Conservation (phyloP, 2,329 filamentous ascomycete genomes). For the Diaporthe sp. region DNA sequence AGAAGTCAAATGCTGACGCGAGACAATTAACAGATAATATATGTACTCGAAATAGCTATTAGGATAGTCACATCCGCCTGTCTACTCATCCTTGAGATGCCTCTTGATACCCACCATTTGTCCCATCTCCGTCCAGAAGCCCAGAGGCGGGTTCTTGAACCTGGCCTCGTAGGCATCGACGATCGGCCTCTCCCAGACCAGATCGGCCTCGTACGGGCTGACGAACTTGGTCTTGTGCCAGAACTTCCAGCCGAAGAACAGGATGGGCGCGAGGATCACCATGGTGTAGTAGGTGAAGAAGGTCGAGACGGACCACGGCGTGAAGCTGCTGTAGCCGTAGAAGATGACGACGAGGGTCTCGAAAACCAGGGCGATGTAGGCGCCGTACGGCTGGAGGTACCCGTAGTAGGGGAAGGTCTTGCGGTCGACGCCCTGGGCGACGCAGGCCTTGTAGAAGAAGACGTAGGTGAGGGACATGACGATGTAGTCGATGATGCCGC, state of each 20-base stretch:
- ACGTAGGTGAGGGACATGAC: conserved; percentile 48
- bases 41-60: background rate
- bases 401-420: conserved; percentile 68
- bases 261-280: conserved; percentile 64
- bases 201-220: conserved; percentile 66
- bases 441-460: conserved; percentile 38
- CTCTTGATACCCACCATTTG: conserved; percentile 36
- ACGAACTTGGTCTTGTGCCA: conserved; percentile 70
- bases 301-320: conserved; percentile 45
- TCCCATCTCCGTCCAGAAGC: conserved; percentile 38
- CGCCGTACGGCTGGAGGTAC: conserved; percentile 70
- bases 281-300: conserved; percentile 66
- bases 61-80: background rate
- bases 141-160: conserved; percentile 31
- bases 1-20: background rate
- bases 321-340: conserved; percentile 65
- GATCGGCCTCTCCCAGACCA: conserved; percentile 70
- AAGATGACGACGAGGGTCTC: conserved; percentile 59
- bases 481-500: conserved; percentile 73
- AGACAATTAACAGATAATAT: background rate
- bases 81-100: conserved; percentile 34
- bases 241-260: conserved; percentile 74
- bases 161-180: conserved; percentile 61
- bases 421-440: conserved; percentile 50
- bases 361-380: conserved; percentile 58